Percentiles rank a stretch among this genome's conserved stretches.
phyloP scores from a whole-genome alignment of 139 green algal species.

The Haematococcus sp. region DNA sequence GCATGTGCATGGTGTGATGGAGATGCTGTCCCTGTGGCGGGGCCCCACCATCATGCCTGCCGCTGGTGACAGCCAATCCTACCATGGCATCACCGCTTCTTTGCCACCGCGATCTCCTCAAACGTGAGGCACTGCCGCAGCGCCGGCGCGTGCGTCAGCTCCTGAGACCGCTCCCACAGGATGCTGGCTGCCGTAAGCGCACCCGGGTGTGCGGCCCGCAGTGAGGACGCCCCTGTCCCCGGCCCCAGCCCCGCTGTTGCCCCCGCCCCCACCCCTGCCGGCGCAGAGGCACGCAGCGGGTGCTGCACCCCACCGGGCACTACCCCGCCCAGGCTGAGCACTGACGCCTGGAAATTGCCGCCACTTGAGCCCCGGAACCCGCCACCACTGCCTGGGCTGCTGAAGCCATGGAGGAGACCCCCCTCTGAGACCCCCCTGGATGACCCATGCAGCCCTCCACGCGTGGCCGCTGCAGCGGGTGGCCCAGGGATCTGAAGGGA shows the following conservation, averaged over 20 bases:
- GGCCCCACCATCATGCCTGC: too few species aligned
- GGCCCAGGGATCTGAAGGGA: too few species aligned
- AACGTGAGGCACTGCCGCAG: constrained; percentile 37
- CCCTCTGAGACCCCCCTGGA: too few species aligned
- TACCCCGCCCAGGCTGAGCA: background rate
- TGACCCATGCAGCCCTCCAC: too few species aligned
- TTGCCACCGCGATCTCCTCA: constrained; percentile 22
- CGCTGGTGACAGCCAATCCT: too few species aligned
- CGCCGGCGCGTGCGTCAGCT: constrained; percentile 8
- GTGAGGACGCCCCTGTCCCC: background rate
- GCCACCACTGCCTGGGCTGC: too few species aligned
- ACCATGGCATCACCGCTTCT: too few species aligned
- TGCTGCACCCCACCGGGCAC: background rate
- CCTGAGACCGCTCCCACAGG: constrained; percentile 21
- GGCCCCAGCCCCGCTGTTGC: background rate
- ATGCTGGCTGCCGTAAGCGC: constrained; percentile 19
- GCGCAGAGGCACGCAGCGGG: background rate
- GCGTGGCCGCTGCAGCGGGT: too few species aligned
- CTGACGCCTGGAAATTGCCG: background rate
- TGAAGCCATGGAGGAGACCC: too few species aligned
- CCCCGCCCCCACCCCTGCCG: background rate
- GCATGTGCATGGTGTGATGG: too few species aligned
- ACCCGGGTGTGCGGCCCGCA: constrained; percentile 12
- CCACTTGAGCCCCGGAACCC: too few species aligned
- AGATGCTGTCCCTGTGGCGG: too few species aligned